A percentile compares a stretch with the other conserved stretches of the same genome.
Conservation (phyloP, 768 basidiomycete genomes). For the Bullera alba region DNA sequence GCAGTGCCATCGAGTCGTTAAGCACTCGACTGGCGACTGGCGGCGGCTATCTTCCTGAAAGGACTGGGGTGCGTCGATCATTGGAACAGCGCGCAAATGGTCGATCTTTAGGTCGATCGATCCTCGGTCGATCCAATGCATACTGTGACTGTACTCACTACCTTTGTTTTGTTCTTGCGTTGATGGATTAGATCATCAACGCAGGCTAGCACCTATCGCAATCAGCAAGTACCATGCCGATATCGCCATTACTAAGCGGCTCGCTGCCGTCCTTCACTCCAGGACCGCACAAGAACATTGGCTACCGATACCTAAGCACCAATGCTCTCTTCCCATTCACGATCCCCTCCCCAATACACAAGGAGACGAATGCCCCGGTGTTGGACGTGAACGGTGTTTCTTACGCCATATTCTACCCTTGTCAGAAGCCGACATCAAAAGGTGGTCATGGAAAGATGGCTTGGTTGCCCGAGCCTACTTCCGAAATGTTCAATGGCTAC, state of each 20-base stretch:
- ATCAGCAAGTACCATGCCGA: no score
- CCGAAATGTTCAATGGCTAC: conserved; percentile 24
- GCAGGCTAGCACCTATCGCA: no score
- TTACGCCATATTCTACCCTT: conserved; percentile 30
- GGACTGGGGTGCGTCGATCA: no score
- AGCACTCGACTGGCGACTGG: no score
- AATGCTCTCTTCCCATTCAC: conserved; percentile 9
- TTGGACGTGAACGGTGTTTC: conserved; percentile 16
- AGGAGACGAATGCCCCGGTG: conserved; percentile 3
- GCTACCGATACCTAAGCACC: conserved; percentile 19
- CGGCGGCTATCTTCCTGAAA: no score
- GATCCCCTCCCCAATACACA: conserved; percentile 9
- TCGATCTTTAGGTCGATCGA: no score
- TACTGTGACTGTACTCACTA: no score
- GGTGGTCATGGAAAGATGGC: conserved; percentile 6
- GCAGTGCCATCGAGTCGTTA: no score
- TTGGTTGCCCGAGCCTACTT: conserved; percentile 27
- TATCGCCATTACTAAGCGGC: conserved; percentile 18
- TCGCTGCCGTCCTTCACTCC: conserved; percentile 15
- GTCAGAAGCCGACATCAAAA: not conserved
- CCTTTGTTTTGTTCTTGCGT: no score
- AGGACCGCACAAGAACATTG: conserved; percentile 17
- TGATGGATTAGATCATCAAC: no score
- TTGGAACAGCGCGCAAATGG: no score
- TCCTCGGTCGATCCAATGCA: no score